Percentiles rank a stretch among this genome's conserved stretches.
These are phyloP conservation scores for Alloteropsis semialata DNA, from an alignment of 176 grass and related monocot species.

Conservation along the genomic window DNA sequence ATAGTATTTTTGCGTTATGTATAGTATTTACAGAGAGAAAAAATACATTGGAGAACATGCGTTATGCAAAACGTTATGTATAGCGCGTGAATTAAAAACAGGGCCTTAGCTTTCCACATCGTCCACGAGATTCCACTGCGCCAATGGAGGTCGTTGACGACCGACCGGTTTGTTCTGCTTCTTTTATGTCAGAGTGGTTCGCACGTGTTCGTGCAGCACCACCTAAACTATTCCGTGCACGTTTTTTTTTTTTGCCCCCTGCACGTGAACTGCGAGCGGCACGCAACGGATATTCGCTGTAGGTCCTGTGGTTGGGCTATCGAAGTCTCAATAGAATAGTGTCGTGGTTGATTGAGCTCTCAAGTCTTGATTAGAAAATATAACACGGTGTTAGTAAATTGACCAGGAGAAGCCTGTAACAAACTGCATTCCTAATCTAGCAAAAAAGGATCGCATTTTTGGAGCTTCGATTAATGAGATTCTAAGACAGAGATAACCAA, in stretches of 20 bases:
- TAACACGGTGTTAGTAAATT: too few species aligned
- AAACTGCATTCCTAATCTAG: neutral
- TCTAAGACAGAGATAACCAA: neutral
- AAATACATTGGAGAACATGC: too few species aligned
- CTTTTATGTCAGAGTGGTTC: neutral
- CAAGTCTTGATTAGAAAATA: neutral
- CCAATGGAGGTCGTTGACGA: neutral
- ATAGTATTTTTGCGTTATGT: too few species aligned
- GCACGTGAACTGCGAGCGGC: constrained; percentile 14
- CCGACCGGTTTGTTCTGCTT: neutral
- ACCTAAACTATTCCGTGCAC: neutral
- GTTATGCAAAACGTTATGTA: too few species aligned
- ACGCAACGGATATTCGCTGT: neutral
- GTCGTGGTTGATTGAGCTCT: neutral
- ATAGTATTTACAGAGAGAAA: too few species aligned
- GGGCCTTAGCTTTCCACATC: neutral
- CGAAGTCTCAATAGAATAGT: neutral
- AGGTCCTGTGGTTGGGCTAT: neutral
- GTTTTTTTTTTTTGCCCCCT: neutral
- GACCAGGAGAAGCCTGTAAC: neutral
- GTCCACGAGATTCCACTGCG: neutral
- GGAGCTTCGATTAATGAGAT: neutral
- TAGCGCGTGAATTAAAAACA: too few species aligned
- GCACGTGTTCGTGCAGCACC: constrained; percentile 4
- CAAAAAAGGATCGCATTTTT: neutral